phyloP scores from a whole-genome alignment of 768 basidiomycete species.

The Jaapia argillacea region DNA sequence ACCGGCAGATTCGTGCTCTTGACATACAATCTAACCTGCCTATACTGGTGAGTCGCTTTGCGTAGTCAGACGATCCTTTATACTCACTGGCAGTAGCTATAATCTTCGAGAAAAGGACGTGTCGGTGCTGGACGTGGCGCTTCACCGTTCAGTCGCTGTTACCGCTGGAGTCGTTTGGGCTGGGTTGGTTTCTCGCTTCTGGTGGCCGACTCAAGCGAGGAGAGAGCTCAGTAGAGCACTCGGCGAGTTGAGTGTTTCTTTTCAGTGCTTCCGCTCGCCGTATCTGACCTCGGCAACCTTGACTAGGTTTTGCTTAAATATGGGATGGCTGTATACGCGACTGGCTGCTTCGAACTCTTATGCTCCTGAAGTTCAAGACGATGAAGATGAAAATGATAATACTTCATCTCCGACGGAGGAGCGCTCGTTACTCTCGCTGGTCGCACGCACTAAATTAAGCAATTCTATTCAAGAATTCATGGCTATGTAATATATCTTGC shows the following conservation, averaged over 20 bases:
- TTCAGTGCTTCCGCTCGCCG: slow-evolving; percentile 1
- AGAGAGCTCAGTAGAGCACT: slow-evolving; percentile 77
- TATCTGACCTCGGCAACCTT: too few species aligned
- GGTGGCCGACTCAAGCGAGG: slow-evolving; percentile 96
- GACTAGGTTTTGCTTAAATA: slow-evolving; percentile 78
- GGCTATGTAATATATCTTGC: slow-evolving; percentile 67
- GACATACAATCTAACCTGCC: slow-evolving; percentile 82
- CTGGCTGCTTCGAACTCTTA: slow-evolving; percentile 84
- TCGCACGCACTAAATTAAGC: slow-evolving; percentile 29
- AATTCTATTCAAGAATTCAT: slow-evolving; percentile 79
- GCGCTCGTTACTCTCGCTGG: slow-evolving; percentile 16
- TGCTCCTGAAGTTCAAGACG: slow-evolving; percentile 20
- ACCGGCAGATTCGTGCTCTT: slow-evolving; percentile 74
- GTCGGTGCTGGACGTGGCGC: slow-evolving; percentile 60
- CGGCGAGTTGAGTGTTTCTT: slow-evolving; percentile 57
- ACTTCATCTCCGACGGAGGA: slow-evolving; percentile 21
- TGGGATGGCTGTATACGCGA: slow-evolving; percentile 91
- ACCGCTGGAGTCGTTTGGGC: slow-evolving; percentile 86
- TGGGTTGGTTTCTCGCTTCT: slow-evolving; percentile 73
- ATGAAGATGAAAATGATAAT: slow-evolving; percentile 5
- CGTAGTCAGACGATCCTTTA: slow-evolving; percentile 8
- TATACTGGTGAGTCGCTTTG: slow-evolving; percentile 25
- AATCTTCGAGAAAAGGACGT: slow-evolving; percentile 61
- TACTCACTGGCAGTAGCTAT: slow-evolving; percentile 38
- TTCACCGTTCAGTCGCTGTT: slow-evolving; percentile 72